Evolutionary conservation across 78 protist genomes (phyloP).

Genomic region (Monosiga brevicollis): DNA sequence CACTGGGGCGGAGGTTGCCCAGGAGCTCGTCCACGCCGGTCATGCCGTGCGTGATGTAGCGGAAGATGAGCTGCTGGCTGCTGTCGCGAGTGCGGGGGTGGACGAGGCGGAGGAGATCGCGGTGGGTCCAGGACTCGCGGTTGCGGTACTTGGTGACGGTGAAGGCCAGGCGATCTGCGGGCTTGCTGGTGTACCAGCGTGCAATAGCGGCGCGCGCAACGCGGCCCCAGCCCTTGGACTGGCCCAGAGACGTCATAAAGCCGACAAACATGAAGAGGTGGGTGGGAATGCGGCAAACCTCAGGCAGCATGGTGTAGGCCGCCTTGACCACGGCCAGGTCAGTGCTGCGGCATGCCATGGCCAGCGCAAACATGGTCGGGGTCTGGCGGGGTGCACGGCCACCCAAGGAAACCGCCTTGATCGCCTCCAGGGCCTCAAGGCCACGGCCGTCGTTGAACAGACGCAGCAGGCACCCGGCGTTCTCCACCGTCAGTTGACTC

Average conservation of each 20-base stretch:
- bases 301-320: conserved; percentile 1
- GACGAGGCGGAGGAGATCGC: conserved; percentile 22
- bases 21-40: neutral
- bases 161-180: conserved; percentile 4
- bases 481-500: neutral
- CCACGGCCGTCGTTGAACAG: conserved; percentile 7
- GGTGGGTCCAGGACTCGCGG: conserved; percentile 13
- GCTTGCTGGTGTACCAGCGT: conserved; percentile 2
- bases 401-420: neutral
- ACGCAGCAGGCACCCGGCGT: neutral
- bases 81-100: neutral
- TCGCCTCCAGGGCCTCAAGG: neutral
- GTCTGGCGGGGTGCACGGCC: conserved; percentile 13
- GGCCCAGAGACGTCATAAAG: neutral
- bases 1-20: too few relatives aligned
- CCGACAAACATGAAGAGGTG: conserved; percentile 5
- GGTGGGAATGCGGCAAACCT: conserved; percentile 26
- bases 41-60: neutral
- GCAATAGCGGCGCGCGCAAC: conserved; percentile 3
- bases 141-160: conserved; percentile 13
- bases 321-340: neutral
- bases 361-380: conserved; percentile 7
- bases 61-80: neutral
- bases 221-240: conserved; percentile 28
- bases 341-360: neutral